Percentiles rank a stretch among this genome's conserved stretches.
These are phyloP conservation scores for Lantana camara DNA, from an alignment of 257 asterid species.

Conservation along the genomic window DNA sequence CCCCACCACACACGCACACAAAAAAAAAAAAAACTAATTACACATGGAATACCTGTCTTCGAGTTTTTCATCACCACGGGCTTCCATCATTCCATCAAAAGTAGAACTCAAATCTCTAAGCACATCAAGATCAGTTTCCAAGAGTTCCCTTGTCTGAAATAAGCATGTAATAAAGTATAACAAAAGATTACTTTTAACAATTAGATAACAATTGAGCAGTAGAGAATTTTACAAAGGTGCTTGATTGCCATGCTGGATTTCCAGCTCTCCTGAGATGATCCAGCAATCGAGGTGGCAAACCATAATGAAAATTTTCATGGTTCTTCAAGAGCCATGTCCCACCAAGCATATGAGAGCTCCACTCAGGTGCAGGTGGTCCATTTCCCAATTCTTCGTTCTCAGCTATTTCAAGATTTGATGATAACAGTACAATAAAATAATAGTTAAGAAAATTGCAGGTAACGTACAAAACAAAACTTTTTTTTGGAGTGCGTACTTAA, in stretches of 20 bases:
- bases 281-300: slow-evolving; percentile 71
- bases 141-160: slow-evolving; percentile 50
- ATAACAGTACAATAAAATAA: no score
- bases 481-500: no score
- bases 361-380: slow-evolving; percentile 36
- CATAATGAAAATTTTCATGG: slow-evolving; percentile 63
- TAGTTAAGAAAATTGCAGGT: no score
- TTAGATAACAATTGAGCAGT: slow-evolving; percentile 11
- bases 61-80: slow-evolving; percentile 45
- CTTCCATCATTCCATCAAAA: slow-evolving; percentile 66
- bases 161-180: not conserved
- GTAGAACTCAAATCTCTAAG: slow-evolving; percentile 59
- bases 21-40: no score
- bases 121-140: slow-evolving; percentile 64
- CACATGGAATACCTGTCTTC: slow-evolving; percentile 53
- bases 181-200: not conserved
- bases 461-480: no score
- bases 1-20: no score
- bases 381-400: slow-evolving; percentile 41
- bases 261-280: slow-evolving; percentile 66
- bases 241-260: slow-evolving; percentile 35
- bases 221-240: slow-evolving; percentile 42
- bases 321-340: slow-evolving; percentile 88
- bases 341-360: slow-evolving; percentile 85
- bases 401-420: slow-evolving; percentile 65